Percentiles rank a stretch among this genome's conserved stretches.
phyloP scores from a whole-genome alignment of 2,329 filamentous ascomycete species.

The Monilinia fructicola region DNA sequence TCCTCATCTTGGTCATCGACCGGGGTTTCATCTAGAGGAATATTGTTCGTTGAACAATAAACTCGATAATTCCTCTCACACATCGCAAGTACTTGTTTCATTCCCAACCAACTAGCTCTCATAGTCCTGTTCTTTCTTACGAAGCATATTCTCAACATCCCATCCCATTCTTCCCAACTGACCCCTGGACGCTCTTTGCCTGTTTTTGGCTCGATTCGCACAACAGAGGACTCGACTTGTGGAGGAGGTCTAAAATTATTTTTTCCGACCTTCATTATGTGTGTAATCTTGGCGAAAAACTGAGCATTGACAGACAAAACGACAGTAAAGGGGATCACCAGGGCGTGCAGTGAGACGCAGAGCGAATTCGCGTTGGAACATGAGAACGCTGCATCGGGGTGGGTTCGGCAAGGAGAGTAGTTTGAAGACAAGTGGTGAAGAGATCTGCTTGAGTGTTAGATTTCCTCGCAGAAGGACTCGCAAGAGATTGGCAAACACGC shows the following conservation, averaged over 20 bases:
- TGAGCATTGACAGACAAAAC: constrained; percentile 94
- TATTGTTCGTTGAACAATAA: constrained; percentile 84
- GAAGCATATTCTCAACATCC: constrained; percentile 78
- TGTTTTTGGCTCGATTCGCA: constrained; percentile 83
- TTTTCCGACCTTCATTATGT: constrained; percentile 88
- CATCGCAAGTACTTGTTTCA: constrained; percentile 76
- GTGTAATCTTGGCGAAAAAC: constrained; percentile 75
- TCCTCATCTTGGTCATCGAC: constrained; percentile 46
- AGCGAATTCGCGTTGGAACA: constrained; percentile 96
- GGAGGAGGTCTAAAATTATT: constrained; percentile 97
- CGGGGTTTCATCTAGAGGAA: constrained; percentile 69
- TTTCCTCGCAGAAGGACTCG: constrained; percentile 28
- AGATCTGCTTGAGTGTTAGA: constrained; percentile 58
- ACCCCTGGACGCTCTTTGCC: constrained; percentile 77
- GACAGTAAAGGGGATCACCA: constrained; percentile 83
- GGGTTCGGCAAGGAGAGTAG: constrained; percentile 79
- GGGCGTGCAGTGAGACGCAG: constrained; percentile 85
- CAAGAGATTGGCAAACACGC: constrained; percentile 27
- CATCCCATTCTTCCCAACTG: constrained; percentile 93
- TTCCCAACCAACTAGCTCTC: constrained; percentile 76
- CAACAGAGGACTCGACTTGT: constrained; percentile 86
- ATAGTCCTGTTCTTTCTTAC: constrained; percentile 90
- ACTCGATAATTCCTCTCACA: constrained; percentile 86
- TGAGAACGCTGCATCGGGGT: constrained; percentile 82
- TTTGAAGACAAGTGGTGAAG: constrained; percentile 83